Conservation (phyloP, 805 yeast species). For the Starmerella floris region DNA sequence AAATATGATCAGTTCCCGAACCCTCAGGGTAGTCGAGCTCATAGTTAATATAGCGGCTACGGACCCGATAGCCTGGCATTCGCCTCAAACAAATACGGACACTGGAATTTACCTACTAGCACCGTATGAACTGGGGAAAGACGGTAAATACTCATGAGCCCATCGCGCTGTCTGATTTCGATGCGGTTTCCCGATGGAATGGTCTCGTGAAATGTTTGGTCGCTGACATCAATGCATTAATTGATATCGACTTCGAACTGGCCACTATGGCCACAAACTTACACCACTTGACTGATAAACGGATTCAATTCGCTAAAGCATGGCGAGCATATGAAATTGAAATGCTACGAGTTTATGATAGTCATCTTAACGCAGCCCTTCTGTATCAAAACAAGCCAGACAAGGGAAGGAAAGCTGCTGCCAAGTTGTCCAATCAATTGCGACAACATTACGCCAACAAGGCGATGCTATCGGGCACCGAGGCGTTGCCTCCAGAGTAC, state of each 20-base stretch:
- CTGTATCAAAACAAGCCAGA: not conserved
- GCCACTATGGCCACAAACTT: not conserved
- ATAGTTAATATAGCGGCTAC: too few species aligned
- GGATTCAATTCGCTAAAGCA: not conserved
- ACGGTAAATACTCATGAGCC: too few species aligned
- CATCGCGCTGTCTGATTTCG: too few species aligned
- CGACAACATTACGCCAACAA: not conserved
- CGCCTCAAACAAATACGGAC: too few species aligned
- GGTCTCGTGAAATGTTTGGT: not conserved
- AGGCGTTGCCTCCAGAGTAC: not conserved
- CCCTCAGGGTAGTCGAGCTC: too few species aligned
- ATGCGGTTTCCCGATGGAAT: not conserved
- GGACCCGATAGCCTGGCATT: too few species aligned
- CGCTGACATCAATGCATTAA: not conserved
- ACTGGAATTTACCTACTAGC: too few species aligned
- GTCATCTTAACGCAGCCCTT: not conserved
- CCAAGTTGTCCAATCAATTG: not conserved
- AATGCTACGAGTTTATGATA: not conserved
- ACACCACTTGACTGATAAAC: not conserved
- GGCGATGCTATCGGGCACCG: not conserved
- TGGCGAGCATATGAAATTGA: not conserved
- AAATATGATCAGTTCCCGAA: too few species aligned
- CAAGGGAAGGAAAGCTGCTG: not conserved
- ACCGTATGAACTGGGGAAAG: too few species aligned
- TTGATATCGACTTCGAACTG: not conserved